Conservation (phyloP, 2,329 filamentous ascomycete species). For the Capronia americana region DNA sequence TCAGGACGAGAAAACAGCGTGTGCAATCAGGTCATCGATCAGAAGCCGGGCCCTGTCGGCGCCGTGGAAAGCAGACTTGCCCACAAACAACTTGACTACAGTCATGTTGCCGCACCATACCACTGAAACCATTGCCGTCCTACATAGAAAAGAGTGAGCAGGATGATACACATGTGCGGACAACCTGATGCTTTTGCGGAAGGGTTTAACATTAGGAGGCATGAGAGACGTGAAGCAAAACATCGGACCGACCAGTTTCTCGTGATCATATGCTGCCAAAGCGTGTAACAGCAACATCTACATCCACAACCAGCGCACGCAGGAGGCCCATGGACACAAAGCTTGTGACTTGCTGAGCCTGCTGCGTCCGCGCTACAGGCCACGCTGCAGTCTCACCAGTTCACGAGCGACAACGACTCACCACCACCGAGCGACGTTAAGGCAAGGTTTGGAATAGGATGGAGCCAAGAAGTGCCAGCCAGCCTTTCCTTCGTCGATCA, state of each 20-base stretch:
- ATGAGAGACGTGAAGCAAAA: not conserved
- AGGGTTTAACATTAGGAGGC: not conserved
- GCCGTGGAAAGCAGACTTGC: not conserved
- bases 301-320: not conserved
- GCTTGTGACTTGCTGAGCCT: not conserved
- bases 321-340: not conserved
- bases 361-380: not conserved
- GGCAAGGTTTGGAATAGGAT: not conserved
- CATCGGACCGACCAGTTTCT: not conserved
- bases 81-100: not conserved
- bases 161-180: not conserved
- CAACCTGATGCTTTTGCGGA: not conserved
- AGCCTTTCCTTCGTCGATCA: not conserved
- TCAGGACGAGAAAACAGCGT: not conserved
- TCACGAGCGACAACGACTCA: not conserved
- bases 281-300: not conserved
- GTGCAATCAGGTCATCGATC: not conserved
- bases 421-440: not conserved
- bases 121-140: not conserved
- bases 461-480: not conserved
- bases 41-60: not conserved
- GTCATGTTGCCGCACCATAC: not conserved
- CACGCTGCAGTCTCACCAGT: not conserved
- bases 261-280: not conserved
- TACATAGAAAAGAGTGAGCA: not conserved